A percentile compares a stretch with the other conserved stretches of the same genome.
Evolutionary conservation across 257 asterid species (phyloP).

Genomic region (Voacanga thouarsii): DNA sequence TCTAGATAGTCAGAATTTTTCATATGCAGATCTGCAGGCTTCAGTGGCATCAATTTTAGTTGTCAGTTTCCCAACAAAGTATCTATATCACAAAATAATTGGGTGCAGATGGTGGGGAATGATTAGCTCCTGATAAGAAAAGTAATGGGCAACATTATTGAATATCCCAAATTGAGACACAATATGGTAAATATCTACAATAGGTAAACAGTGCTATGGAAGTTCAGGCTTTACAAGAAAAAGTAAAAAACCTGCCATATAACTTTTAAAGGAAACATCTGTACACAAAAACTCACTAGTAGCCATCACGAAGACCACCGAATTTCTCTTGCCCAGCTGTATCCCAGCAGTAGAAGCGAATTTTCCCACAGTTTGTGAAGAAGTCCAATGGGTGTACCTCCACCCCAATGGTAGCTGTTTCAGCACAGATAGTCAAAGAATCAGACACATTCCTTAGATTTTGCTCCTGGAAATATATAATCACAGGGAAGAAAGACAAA

Average conservation of each 20-base stretch:
- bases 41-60: neutral
- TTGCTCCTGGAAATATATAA: too few species aligned
- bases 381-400: conserved; percentile 83
- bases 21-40: neutral
- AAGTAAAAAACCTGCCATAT: neutral
- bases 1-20: neutral
- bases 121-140: neutral
- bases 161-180: neutral
- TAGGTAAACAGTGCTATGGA: neutral
- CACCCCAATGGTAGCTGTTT: conserved; percentile 71
- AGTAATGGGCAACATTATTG: neutral
- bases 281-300: conserved; percentile 52
- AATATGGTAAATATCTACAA: neutral
- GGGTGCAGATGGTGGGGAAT: neutral
- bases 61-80: neutral
- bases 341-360: conserved; percentile 83
- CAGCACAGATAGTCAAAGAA: neutral
- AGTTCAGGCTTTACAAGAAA: neutral
- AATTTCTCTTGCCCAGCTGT: conserved; percentile 81
- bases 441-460: neutral
- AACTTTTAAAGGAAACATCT: neutral
- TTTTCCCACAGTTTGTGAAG: conserved; percentile 70
- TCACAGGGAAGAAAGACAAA: neutral
- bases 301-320: conserved; percentile 80
- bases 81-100: neutral